These are phyloP conservation scores for Striga asiatica DNA, from an alignment of 257 asterid genomes.

Conservation along the genomic window DNA sequence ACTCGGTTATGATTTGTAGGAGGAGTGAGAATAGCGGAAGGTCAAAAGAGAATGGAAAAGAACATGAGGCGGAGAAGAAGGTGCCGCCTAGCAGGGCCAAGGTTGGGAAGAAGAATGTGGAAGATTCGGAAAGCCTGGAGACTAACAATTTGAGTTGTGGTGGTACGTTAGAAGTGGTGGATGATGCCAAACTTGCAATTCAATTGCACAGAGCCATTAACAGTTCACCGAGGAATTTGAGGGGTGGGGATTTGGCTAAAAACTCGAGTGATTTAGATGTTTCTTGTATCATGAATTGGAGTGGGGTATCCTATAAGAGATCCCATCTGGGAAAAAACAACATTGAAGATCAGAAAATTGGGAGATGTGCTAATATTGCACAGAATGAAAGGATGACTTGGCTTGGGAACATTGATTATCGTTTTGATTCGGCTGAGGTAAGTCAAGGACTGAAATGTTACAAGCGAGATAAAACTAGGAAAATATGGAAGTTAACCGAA, in stretches of 20 bases:
- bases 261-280: conserved; percentile 14
- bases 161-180: conserved; percentile 23
- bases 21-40: conserved; percentile 18
- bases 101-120: conserved; percentile 20
- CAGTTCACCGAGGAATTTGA: conserved; percentile 41
- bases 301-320: conserved; percentile 23
- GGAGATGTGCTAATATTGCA: conserved; percentile 12
- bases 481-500: conserved; percentile 19
- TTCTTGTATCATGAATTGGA: conserved; percentile 20
- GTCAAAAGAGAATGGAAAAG: conserved; percentile 18
- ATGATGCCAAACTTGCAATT: conserved; percentile 48
- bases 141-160: conserved; percentile 14
- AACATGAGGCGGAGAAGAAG: conserved; percentile 24
- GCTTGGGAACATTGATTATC: conserved; percentile 14
- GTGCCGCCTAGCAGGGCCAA: conserved; percentile 26
- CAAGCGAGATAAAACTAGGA: conserved; percentile 28
- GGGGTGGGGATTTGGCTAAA: conserved; percentile 18
- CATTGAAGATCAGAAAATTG: conserved; percentile 23
- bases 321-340: conserved; percentile 17
- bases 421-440: conserved; percentile 11
- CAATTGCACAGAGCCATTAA: conserved; percentile 50
- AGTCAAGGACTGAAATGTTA: conserved; percentile 23
- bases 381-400: conserved; percentile 18
- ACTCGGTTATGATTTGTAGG: conserved; percentile 28
- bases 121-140: conserved; percentile 18